Percentiles rank a stretch among this genome's conserved stretches.
Evolutionary conservation across 495 filamentous ascomycete genomes (phyloP).

Genomic region (Podospora conica): DNA sequence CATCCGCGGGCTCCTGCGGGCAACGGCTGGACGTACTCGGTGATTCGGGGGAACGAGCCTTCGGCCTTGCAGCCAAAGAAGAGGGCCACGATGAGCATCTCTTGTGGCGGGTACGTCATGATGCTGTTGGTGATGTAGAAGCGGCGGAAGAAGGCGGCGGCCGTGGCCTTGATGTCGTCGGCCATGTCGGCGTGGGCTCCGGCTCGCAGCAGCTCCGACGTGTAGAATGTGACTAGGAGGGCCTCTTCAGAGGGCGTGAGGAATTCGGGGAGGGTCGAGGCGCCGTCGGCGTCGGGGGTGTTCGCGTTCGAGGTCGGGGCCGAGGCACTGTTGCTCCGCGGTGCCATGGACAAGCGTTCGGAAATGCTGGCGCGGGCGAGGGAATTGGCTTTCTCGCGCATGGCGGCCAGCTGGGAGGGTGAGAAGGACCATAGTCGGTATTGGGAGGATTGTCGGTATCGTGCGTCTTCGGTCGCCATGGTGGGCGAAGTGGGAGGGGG

Average conservation of each 20-base stretch:
- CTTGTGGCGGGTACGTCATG: conserved; percentile 88
- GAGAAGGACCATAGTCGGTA: conserved; percentile 93
- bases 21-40: conserved; percentile 44
- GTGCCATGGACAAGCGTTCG: conserved; percentile 24
- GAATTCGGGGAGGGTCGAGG: conserved; percentile 56
- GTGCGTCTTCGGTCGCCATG: conserved; percentile 69
- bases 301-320: conserved; percentile 27
- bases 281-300: conserved; percentile 31
- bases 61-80: conserved; percentile 93
- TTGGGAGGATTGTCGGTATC: conserved; percentile 88
- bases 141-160: conserved; percentile 82
- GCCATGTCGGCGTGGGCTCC: conserved; percentile 72
- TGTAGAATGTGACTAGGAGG: conserved; percentile 73
- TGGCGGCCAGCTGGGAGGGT: conserved; percentile 55
- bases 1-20: not conserved
- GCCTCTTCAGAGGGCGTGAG: conserved; percentile 74
- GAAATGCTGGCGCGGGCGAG: conserved; percentile 66
- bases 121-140: conserved; percentile 93
- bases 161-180: conserved; percentile 80
- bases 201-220: conserved; percentile 64
- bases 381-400: conserved; percentile 70
- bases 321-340: conserved; percentile 20
- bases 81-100: conserved; percentile 77
- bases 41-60: conserved; percentile 66
- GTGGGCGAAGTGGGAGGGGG: not conserved